A percentile compares a stretch with the other conserved stretches of the same genome.
Evolutionary conservation across 169 alveolate species (phyloP).

Genomic region (Eimeria zaria): DNA sequence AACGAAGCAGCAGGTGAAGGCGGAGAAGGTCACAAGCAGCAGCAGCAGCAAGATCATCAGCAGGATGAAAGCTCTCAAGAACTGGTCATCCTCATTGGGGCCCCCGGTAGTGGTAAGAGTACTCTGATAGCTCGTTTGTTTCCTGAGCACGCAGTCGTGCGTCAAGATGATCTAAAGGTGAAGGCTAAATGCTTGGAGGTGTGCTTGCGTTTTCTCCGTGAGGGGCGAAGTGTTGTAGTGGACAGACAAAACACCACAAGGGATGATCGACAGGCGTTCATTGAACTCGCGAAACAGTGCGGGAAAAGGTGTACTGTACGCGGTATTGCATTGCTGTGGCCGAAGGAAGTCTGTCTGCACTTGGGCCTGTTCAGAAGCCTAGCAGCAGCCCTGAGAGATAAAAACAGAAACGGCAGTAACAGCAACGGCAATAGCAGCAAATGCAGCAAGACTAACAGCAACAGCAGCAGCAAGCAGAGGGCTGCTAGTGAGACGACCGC

Average conservation of each 20-base stretch:
- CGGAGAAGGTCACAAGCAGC: neutral
- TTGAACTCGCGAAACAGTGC: constrained; percentile 63
- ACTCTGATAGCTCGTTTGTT: constrained; percentile 56
- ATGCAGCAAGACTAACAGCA: neutral
- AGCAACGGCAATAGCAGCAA: neutral
- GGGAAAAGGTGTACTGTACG: constrained; percentile 18
- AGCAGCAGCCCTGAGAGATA: constrained; percentile 9
- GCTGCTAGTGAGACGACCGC: neutral
- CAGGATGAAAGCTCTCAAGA: constrained; percentile 31
- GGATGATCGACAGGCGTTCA: constrained; percentile 69
- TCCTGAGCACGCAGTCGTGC: constrained; percentile 23
- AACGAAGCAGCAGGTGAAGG: neutral
- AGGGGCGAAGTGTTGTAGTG: constrained; percentile 61
- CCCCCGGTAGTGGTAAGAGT: constrained; percentile 86
- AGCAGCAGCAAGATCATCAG: neutral
- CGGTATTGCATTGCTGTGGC: constrained; percentile 72
- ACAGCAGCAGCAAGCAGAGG: neutral
- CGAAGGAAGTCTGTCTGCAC: constrained; percentile 79
- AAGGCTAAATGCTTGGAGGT: constrained; percentile 70
- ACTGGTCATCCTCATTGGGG: constrained; percentile 80
- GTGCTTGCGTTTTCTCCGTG: constrained; percentile 53
- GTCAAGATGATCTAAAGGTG: constrained; percentile 83
- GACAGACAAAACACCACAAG: constrained; percentile 80
- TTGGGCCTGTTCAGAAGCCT: constrained; percentile 55
- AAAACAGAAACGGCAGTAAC: neutral